Evolutionary conservation across 306 rosid species (phyloP), one percentile per base, ranked within the genome.

Genomic region (Prinsepia uniflora): DNA sequence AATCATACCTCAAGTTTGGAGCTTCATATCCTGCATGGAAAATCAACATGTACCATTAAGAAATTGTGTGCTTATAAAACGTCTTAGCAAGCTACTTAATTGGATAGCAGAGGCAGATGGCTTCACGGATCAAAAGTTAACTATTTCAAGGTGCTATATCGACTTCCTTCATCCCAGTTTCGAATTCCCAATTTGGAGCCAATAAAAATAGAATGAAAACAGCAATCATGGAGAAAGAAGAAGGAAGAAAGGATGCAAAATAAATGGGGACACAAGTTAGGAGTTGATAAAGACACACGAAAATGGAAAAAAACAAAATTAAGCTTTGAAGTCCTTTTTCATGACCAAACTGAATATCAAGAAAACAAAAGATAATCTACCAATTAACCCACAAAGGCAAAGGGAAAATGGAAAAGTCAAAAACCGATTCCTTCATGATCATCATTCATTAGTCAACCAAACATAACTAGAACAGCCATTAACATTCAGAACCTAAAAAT

Each of bases 21-120:
- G 88, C 83, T 55, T 84, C 96, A 70, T 75, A 89, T 44, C 92
- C 92, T 86, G 81, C 47, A 84, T 44, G 57, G 74, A n/a, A 77
- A 80, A 20, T 74, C 44, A 65, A 20, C 41, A 65, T 48, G 40
- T 0, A 24, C 57, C 22, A 39, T 65, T 56, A 56, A 47, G 18
- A 45, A 10, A 49, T 39, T 18, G 47, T 39, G 19, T 15, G 0
- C 22, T 39, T 22, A 10, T 17, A 66, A 39, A 15, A 34, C 4
- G 36, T 36, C 24, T 5, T 6, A 67, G 57, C 57, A 66, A 67
- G 19, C 10, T 47, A 67, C 15, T 4, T n/a, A n/a, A n/a, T n/a
- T n/a, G n/a, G 2, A 53, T 53, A 8, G 10, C 2, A 65, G 20
- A 20, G 39, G 12, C 14, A 22, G 56, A 65, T 19, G 18, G 10